Base-by-base conservation (phyloP, 1,284 basidiomycete genomes). In the Ustilago trichophora region DNA sequence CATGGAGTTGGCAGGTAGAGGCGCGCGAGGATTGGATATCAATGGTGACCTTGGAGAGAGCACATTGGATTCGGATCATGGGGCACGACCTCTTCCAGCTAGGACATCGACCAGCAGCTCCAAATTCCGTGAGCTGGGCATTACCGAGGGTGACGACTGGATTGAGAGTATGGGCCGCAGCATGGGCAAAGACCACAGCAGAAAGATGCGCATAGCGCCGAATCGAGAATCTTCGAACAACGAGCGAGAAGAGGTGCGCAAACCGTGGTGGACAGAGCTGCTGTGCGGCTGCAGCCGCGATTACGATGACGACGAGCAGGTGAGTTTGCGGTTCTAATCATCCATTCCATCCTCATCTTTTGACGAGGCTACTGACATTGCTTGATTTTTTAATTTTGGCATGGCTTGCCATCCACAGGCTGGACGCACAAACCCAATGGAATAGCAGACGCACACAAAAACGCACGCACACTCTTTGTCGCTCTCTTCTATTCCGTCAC, bases 261-360 rank as follows among this genome's bases (percentile, higher is more conserved):
- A 54, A 31, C 58, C 58, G 13, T 73, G 71, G 71, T 73, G 71
- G 71, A 71, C 67, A 13, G 71, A 73, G n/a, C 43, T 65, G 29
- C 53, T 73, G 0, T 73, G 71, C 31, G 71, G 67, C 8, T 73
- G 71, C 32, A 44, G 49, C n/a, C 68, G 58, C 10, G 55, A 62
- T 18, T 35, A 53, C 12, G 67, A 73, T 42, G 71, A 73, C 16
- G 71, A 70, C 35, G 71, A 73, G 37, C 67, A 73, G 65, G 69
- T 72, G 40, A 45, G 68, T 21, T 21, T 36, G n/a, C 7, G 32
- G 32, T n/a, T 40, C 29, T 31, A 3, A n/a, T 27, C 16, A 6
- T 9, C 11, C 21, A 18, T 47, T 42, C 21, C 29, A n/a, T 6
- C 16, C 7, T 15, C n/a, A 13, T 18, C n/a, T n/a, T n/a, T n/a